These are phyloP conservation scores for Pyricularia sp. DNA, from an alignment of 2,329 filamentous ascomycete genomes.

Conservation along the genomic window DNA sequence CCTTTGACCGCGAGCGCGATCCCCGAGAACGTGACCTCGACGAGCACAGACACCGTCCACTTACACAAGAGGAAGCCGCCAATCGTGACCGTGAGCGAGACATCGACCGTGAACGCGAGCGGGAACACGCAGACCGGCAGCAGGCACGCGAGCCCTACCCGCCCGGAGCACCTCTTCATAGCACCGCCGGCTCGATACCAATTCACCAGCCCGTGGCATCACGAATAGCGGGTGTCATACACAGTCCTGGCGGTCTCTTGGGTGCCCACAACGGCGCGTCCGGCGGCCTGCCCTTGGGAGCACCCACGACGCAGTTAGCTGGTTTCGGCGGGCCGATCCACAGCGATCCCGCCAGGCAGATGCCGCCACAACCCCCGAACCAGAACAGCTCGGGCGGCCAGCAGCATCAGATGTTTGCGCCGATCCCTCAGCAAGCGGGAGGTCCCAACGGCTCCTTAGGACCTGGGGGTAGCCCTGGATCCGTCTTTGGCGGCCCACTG, in stretches of 20 bases:
- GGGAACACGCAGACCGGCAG: constrained; percentile 51
- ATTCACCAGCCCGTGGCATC: constrained; percentile 91
- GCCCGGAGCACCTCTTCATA: constrained; percentile 62
- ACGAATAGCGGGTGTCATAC: constrained; percentile 66
- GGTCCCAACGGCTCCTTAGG: constrained; percentile 40
- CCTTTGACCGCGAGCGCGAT: constrained; percentile 34
- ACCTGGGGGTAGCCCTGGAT: constrained; percentile 44
- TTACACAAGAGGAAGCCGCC: constrained; percentile 24
- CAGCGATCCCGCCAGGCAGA: constrained; percentile 35
- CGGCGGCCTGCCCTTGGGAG: constrained; percentile 38
- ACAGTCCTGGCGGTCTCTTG: constrained; percentile 82
- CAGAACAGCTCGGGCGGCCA: constrained; percentile 32
- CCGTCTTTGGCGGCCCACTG: constrained; percentile 57
- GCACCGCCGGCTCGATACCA: constrained; percentile 74
- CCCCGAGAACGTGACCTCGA: constrained; percentile 34
- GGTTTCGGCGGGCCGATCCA: constrained; percentile 43
- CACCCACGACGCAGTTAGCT: constrained; percentile 30
- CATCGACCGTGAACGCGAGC: constrained; percentile 38
- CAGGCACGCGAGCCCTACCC: constrained; percentile 46
- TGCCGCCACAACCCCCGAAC: constrained; percentile 24
- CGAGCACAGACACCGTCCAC: constrained; percentile 29
- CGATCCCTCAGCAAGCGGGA: constrained; percentile 36
- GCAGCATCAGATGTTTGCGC: constrained; percentile 45
- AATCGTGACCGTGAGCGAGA: constrained; percentile 34
- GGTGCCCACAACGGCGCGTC: constrained; percentile 54